Evolutionary conservation across 208 protist genomes (phyloP), one percentile per base, ranked within the genome.

Genomic region (Acanthamoeba lenticulata): DNA sequence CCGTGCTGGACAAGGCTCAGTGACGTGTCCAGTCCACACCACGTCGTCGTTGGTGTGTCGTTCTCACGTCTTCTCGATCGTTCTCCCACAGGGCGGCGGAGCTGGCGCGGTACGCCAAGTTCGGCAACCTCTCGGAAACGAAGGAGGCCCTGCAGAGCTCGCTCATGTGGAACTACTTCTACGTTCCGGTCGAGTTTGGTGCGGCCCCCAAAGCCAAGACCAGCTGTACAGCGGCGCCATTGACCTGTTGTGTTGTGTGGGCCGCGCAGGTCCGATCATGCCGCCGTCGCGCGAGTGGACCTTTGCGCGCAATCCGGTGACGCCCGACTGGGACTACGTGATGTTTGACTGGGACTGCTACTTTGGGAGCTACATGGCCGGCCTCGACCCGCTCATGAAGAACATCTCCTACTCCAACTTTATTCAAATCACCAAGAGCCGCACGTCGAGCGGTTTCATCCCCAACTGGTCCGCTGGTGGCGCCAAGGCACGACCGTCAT

Each of bases 371-470:
- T 83, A 83, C 29, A 5, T 83, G 0, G 72, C 72, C 42, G 72
- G 40, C 40, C 29, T 83, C 27, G 72, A 83, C 21, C 72, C 72
- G 72, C 72, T 83, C 40, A 83, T 47, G 45, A 83, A 83, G 42
- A 52, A 83, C 72, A 83, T 83, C 72, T 29, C 40, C 72, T 83
- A 83, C 72, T 83, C 72, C 72, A 83, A 83, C 72, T 4, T 83
- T n/a, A 83, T 83, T 40, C 72, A 83, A 52, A 83, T 83, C 36
- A 83, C 72, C 42, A 83, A 83, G 72, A 0, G 38, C 32, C 34
- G 42, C 5, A n/a, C 72, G 1, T 55, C 40, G 6, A 2, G 27
- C 17, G 72, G 72, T 11, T 49, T 83, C 7, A n/a, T 83, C 7
- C 72, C 72, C 17, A 83, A 83, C 42, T 83, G 72, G 72, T 11